A percentile compares a stretch with the other conserved stretches of the same genome.
Conservation (phyloP, 495 filamentous ascomycete species). For the Physcia stellaris region DNA sequence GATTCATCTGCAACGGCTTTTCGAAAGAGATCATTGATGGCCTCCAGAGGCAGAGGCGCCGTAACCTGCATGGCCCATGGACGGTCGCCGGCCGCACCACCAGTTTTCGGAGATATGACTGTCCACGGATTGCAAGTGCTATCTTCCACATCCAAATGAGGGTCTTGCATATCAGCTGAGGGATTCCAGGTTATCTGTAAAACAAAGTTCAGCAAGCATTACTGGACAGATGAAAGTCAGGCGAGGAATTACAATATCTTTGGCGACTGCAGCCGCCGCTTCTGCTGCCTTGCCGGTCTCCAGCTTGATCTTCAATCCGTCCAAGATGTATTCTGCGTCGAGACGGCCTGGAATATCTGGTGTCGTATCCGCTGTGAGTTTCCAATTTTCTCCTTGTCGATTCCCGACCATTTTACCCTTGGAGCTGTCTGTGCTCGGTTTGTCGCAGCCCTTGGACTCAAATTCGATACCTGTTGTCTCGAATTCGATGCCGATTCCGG, state of each 20-base stretch:
- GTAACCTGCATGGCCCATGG: slow-evolving; percentile 10
- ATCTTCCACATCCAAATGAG: slow-evolving; percentile 7
- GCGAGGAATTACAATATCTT: slow-evolving; percentile 9
- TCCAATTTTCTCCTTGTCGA: slow-evolving; percentile 5
- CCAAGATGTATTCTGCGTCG: slow-evolving; percentile 12
- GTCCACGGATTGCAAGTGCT: slow-evolving; percentile 15
- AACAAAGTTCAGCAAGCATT: slow-evolving; percentile 1
- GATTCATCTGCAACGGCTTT: background rate
- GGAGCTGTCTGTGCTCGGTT: slow-evolving; percentile 1
- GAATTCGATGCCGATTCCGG: slow-evolving; percentile 16
- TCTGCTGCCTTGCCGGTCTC: slow-evolving; percentile 3
- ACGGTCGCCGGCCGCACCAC: background rate
- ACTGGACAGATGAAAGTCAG: background rate
- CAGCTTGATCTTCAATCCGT: slow-evolving; percentile 11
- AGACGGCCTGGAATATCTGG: background rate
- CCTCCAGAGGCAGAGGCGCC: slow-evolving; percentile 14
- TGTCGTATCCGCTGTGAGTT: slow-evolving; percentile 9
- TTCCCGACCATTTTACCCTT: slow-evolving; percentile 3
- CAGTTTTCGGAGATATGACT: background rate
- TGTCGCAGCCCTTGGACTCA: slow-evolving; percentile 3
- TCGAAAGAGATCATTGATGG: slow-evolving; percentile 9
- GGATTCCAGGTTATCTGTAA: slow-evolving; percentile 13
- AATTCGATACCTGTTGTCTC: slow-evolving; percentile 3
- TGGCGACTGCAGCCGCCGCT: slow-evolving; percentile 7
- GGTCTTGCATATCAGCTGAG: slow-evolving; percentile 2